Percentiles rank a stretch among this genome's conserved stretches.
Evolutionary conservation across 306 rosid species (phyloP).

Genomic region (Quercus rubra): DNA sequence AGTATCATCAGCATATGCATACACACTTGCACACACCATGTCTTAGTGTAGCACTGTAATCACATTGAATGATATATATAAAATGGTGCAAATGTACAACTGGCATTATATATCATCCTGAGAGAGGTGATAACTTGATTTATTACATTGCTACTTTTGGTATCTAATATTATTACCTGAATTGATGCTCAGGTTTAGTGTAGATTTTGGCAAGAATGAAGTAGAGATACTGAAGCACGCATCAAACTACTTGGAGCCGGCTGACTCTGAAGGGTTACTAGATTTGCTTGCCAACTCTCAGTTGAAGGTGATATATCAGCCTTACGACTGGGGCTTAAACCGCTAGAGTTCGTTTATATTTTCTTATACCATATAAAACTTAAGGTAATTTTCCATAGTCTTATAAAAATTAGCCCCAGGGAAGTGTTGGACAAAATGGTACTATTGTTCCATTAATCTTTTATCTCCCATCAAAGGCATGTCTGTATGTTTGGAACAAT

Average conservation of each 20-base stretch:
- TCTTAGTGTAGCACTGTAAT: neutral
- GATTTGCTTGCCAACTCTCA: conserved; percentile 70
- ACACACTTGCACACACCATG: neutral
- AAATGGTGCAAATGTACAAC: neutral
- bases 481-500: neutral
- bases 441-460: neutral
- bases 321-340: conserved; percentile 87
- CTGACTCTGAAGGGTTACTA: conserved; percentile 58
- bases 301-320: conserved; percentile 76
- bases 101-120: conserved; percentile 1
- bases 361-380: conserved; percentile 10
- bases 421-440: neutral
- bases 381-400: conserved; percentile 7
- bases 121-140: neutral
- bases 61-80: neutral
- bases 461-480: neutral
- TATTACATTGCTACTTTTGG: conserved; percentile 1
- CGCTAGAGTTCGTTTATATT: conserved; percentile 27
- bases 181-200: conserved; percentile 61
- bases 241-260: conserved; percentile 73
- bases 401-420: conserved; percentile 6
- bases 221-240: conserved; percentile 74
- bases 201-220: conserved; percentile 86
- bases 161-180: neutral
- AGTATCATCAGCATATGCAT: neutral